phyloP scores from a whole-genome alignment of 768 basidiomycete species.

The Pisolithus marmoratus region DNA sequence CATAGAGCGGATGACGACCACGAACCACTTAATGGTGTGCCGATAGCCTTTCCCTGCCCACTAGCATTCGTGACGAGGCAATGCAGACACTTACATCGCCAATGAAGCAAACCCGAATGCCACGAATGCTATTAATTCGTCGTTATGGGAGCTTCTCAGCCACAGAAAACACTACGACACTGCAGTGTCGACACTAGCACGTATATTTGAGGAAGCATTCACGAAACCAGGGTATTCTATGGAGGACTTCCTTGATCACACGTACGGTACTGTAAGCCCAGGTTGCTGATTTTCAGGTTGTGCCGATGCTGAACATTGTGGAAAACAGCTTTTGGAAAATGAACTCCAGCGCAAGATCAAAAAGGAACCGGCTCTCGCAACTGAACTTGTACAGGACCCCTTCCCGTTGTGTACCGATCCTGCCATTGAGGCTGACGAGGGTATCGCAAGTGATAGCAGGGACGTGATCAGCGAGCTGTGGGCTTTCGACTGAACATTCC shows the following conservation, averaged over 20 bases:
- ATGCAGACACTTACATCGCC: constrained; percentile 64
- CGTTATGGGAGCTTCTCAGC: constrained; percentile 86
- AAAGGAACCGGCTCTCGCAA: constrained; percentile 61
- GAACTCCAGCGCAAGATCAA: constrained; percentile 77
- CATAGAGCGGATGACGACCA: constrained; percentile 51
- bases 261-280: constrained; percentile 67
- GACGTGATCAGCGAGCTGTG: constrained; percentile 44
- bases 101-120: constrained; percentile 66
- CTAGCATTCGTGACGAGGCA: constrained; percentile 1
- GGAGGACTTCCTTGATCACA: constrained; percentile 97
- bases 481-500: constrained; percentile 31
- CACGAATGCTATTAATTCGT: constrained; percentile 79
- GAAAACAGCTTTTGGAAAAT: constrained; percentile 73
- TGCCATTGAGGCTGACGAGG: constrained; percentile 17
- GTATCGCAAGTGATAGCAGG: constrained; percentile 4
- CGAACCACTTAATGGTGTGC: constrained; percentile 30
- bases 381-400: constrained; percentile 32
- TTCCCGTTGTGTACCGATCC: constrained; percentile 17
- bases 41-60: background rate
- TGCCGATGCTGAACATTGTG: constrained; percentile 3
- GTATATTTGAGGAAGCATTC: constrained; percentile 86
- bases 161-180: constrained; percentile 81
- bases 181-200: constrained; percentile 79
- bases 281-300: background rate
- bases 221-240: constrained; percentile 87